phyloP scores from a whole-genome alignment of 164 flowering plant genomes.

The Chimonanthus salicifolius region DNA sequence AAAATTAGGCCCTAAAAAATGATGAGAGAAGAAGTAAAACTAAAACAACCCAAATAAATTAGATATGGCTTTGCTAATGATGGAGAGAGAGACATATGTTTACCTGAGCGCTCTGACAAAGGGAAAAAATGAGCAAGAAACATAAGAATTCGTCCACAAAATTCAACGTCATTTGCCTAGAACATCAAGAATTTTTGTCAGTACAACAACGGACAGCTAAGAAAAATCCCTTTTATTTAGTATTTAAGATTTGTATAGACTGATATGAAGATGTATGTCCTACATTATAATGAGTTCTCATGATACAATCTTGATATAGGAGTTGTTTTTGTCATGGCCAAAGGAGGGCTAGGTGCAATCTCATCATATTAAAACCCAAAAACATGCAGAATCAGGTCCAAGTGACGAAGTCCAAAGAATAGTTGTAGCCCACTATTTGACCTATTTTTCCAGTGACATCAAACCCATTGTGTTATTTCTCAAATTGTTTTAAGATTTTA shows the following conservation, averaged over 20 bases:
- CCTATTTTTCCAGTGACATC: too few species aligned
- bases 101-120: conserved; percentile 98
- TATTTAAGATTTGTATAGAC: neutral
- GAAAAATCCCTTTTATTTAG: neutral
- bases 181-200: conserved; percentile 10
- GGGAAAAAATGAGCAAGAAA: conserved; percentile 98
- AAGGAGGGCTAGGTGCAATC: neutral
- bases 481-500: too few species aligned
- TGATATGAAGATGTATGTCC: neutral
- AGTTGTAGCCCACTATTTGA: too few species aligned
- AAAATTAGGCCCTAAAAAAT: too few species aligned
- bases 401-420: neutral
- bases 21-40: too few species aligned
- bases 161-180: conserved; percentile 97
- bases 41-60: neutral
- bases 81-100: neutral
- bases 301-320: too few species aligned
- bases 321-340: neutral
- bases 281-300: neutral
- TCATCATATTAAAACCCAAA: too few species aligned
- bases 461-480: too few species aligned
- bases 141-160: conserved; percentile 96
- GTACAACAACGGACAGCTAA: neutral
- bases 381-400: neutral
- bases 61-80: neutral